phyloP scores from a whole-genome alignment of 208 protist genomes.

The Lotmaria passim region DNA sequence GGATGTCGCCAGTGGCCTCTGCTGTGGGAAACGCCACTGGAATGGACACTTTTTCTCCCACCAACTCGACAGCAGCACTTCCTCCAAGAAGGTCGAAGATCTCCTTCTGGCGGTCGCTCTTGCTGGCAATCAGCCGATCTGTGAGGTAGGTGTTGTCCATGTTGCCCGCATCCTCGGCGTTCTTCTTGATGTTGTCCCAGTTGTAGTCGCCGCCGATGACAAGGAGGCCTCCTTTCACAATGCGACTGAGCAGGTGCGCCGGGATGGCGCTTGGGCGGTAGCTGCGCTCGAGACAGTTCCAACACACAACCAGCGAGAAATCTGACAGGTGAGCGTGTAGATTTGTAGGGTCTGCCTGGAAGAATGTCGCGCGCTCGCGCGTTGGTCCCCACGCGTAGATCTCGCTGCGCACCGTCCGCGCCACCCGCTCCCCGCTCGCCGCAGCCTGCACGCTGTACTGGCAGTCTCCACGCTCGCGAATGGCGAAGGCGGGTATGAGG shows the following conservation, averaged over 20 bases:
- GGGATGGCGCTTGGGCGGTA: slow-evolving; percentile 77
- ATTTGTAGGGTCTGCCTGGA: slow-evolving; percentile 89
- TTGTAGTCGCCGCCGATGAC: slow-evolving; percentile 76
- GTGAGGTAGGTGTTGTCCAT: slow-evolving; percentile 57
- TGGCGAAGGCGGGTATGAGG: slow-evolving; percentile 86
- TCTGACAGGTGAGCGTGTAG: slow-evolving; percentile 81
- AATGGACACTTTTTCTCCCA: slow-evolving; percentile 59
- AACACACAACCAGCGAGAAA: slow-evolving; percentile 86
- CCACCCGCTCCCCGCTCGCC: slow-evolving; percentile 35
- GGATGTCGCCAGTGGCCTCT: slow-evolving; percentile 44
- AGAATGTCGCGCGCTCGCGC: slow-evolving; percentile 78
- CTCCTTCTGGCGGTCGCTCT: slow-evolving; percentile 41
- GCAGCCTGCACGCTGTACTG: slow-evolving; percentile 61
- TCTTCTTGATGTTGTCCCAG: slow-evolving; percentile 57
- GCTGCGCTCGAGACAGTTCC: slow-evolving; percentile 88
- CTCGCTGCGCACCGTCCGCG: slow-evolving; percentile 40
- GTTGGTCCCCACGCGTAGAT: slow-evolving; percentile 62
- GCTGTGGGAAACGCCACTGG: slow-evolving; percentile 65
- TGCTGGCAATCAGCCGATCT: slow-evolving; percentile 34
- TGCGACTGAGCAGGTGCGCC: slow-evolving; percentile 66
- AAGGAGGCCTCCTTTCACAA: slow-evolving; percentile 71
- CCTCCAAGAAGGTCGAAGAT: slow-evolving; percentile 77
- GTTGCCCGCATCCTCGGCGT: slow-evolving; percentile 21
- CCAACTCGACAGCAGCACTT: slow-evolving; percentile 55
- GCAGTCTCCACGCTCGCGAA: slow-evolving; percentile 80